Conservation (phyloP, 208 protist species). For the Balamuthia mandrillaris region DNA sequence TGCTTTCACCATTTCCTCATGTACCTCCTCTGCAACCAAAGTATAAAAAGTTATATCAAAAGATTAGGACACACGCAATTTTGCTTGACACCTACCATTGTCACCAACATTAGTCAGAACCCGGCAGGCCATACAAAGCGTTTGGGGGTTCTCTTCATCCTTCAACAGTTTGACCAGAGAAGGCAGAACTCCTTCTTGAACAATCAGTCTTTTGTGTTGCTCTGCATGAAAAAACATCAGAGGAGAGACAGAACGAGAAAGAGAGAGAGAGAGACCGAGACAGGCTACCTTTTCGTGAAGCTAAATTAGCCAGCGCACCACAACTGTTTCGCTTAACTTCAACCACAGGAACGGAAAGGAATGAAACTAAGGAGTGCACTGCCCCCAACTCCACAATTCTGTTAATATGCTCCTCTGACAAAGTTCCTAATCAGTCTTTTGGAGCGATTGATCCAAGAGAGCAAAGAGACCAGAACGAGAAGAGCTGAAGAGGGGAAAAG, state of each 20-base stretch:
- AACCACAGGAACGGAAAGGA: not conserved
- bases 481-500: not conserved
- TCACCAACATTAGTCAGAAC: slow-evolving; percentile 30
- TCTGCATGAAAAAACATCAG: not conserved
- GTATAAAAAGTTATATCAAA: not conserved
- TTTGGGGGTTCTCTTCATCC: not conserved
- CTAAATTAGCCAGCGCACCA: slow-evolving; percentile 21
- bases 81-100: not conserved
- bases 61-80: not conserved
- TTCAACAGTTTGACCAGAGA: not conserved
- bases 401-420: not conserved
- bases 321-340: slow-evolving; percentile 30
- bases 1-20: slow-evolving; percentile 2
- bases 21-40: not conserved
- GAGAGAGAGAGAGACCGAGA: not conserved
- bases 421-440: not conserved
- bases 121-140: not conserved
- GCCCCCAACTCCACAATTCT: slow-evolving; percentile 1
- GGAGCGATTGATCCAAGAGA: not conserved
- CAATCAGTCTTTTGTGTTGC: not conserved
- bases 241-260: not conserved
- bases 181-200: not conserved
- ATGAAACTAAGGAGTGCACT: not conserved
- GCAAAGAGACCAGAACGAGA: not conserved
- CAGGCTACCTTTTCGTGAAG: not conserved